Conservation (phyloP, 2,329 filamentous ascomycete genomes). For the Trichocomaceae sp. region DNA sequence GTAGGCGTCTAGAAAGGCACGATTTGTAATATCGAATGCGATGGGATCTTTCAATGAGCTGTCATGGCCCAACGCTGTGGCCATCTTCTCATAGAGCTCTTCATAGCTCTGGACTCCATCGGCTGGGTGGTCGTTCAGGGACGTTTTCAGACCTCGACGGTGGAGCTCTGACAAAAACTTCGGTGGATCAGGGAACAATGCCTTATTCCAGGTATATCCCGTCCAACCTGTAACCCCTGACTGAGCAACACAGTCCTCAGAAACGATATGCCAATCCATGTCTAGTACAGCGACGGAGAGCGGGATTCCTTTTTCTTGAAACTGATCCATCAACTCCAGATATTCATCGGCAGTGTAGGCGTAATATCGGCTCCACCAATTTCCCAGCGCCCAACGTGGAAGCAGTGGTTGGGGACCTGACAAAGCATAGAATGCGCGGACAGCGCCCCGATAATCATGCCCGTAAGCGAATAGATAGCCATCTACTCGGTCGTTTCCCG, state of each 20-base stretch:
- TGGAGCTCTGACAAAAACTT: conserved; percentile 49
- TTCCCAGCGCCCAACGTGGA: conserved; percentile 54
- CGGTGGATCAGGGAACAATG: conserved; percentile 52
- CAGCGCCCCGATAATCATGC: conserved; percentile 49
- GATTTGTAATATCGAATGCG: conserved; percentile 50
- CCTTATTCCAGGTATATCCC: conserved; percentile 57
- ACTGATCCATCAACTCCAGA: conserved; percentile 51
- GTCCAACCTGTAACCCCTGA: conserved; percentile 47
- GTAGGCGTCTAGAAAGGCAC: conserved; percentile 52
- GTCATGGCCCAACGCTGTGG: conserved; percentile 47
- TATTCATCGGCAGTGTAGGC: conserved; percentile 53
- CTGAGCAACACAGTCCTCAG: conserved; percentile 39
- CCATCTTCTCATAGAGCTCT: conserved; percentile 51
- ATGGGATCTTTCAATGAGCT: conserved; percentile 47
- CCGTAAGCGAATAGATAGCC: conserved; percentile 57
- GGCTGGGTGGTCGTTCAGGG: conserved; percentile 58
- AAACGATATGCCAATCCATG: conserved; percentile 61
- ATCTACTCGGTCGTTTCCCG: conserved; percentile 44
- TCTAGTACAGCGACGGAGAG: conserved; percentile 56
- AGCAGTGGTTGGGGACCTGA: conserved; percentile 52
- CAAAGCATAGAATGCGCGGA: conserved; percentile 50
- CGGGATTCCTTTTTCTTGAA: conserved; percentile 47
- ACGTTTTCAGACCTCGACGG: conserved; percentile 46
- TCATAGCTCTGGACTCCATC: conserved; percentile 53
- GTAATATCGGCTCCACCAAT: conserved; percentile 62